Base-by-base conservation (phyloP, 2,329 filamentous ascomycete genomes). In the Cordyceps cateniannulata region DNA sequence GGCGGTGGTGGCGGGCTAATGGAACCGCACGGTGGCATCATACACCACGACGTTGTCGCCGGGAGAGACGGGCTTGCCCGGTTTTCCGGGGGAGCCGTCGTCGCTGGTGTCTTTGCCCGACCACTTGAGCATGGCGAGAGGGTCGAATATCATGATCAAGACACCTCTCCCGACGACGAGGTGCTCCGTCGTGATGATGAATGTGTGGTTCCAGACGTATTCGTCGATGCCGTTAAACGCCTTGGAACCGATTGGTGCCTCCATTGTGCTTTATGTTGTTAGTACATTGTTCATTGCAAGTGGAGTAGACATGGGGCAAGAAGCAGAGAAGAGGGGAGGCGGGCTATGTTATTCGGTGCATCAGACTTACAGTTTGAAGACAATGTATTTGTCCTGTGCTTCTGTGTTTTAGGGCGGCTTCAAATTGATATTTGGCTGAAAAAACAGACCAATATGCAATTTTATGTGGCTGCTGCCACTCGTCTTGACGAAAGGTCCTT, bases 121-220 rank as follows among this genome's bases (percentile, higher is more conserved):
- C 56, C 48, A 59, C 24, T 52, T 44, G 5, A 52, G 18, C 20
- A 27, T 16, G 48, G 56, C 48, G 25, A 52, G 24, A 3, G 32
- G n/a, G 38, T 52, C 48, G 27, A 59, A 52, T 10, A 59, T n/a
- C 48, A 52, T 59, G 48, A 59, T 59, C 38, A 59, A 42, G 25
- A 44, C 48, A 9, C 56, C 56, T 24, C 42, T 59, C 6, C 48
- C 56, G 38, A 52, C 48, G 7, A 59, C 56, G 16, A 52, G 35
- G 9, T 25, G 24, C 20, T 59, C n/a, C 5, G 35, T 45, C n/a
- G 48, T 52, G 7, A 52, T 40, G 8, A 32, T 20, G 32, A 59
- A 59, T n/a, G 56, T 59, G 48, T 51, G 48, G 38, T 59, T 59
- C 47, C 47, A 59, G 35, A 59, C 35, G 48, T 51, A 32, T 18